phyloP scores from a whole-genome alignment of 768 basidiomycete genomes.

The Pisolithus marmoratus region DNA sequence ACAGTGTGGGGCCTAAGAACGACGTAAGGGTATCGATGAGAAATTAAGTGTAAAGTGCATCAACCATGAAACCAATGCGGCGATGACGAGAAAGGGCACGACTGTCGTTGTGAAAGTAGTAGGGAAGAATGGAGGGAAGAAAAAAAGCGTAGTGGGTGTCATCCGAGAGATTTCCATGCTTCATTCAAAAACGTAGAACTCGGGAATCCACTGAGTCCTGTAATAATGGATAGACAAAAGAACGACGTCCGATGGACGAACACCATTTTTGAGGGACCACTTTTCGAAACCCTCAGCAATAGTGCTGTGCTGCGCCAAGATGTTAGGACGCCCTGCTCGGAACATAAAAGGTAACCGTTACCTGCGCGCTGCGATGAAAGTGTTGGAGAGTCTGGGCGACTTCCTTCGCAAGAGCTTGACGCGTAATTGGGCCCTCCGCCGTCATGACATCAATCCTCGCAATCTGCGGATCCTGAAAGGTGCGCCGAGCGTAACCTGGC shows the following conservation, averaged over 20 bases:
- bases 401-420: conserved; percentile 15
- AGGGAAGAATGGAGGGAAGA: too few relatives aligned
- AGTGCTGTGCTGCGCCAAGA: conserved; percentile 1
- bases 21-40: too few relatives aligned
- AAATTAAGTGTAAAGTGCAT: too few relatives aligned
- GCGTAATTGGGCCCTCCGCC: conserved; percentile 9
- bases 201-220: conserved; percentile 6
- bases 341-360: background rate
- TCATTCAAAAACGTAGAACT: conserved; percentile 7
- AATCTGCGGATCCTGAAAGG: conserved; percentile 3
- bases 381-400: conserved; percentile 8
- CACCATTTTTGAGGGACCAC: background rate
- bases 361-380: conserved; percentile 10
- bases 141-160: too few relatives aligned
- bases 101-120: too few relatives aligned
- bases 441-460: conserved; percentile 9
- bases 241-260: background rate
- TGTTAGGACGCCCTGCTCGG: background rate
- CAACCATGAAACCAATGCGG: too few relatives aligned
- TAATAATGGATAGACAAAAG: conserved; percentile 11
- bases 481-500: conserved; percentile 14
- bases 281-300: background rate
- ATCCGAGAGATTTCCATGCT: too few relatives aligned
- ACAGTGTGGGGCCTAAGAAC: too few relatives aligned
- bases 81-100: too few relatives aligned